Percentiles rank a stretch among this genome's conserved stretches.
These are phyloP conservation scores for Venturia pyrina DNA, from an alignment of 2,329 filamentous ascomycete species.

Conservation along the genomic window DNA sequence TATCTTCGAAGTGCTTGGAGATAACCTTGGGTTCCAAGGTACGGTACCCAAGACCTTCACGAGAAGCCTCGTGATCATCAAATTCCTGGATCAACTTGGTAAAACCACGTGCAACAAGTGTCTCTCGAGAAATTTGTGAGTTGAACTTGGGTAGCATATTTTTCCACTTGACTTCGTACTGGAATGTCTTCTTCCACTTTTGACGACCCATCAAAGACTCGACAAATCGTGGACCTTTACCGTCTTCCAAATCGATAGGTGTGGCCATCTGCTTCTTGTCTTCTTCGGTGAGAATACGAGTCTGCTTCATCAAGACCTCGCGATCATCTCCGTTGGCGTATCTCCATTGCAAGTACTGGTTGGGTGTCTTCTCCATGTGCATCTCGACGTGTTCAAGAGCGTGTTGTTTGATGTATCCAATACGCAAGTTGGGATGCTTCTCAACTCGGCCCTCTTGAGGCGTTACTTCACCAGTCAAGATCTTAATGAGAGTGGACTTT, in stretches of 20 bases:
- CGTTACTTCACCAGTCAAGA: slow-evolving; percentile 85
- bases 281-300: slow-evolving; percentile 73
- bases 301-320: slow-evolving; percentile 96
- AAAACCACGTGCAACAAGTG: slow-evolving; percentile 75
- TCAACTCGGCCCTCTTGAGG: slow-evolving; percentile 79
- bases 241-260: slow-evolving; percentile 73
- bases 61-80: slow-evolving; percentile 96
- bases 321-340: slow-evolving; percentile 96
- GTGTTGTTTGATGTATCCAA: slow-evolving; percentile 99
- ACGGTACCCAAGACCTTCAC: slow-evolving; percentile 94
- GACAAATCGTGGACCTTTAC: slow-evolving; percentile 64
- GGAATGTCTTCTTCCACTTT: slow-evolving; percentile 98
- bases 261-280: slow-evolving; percentile 91
- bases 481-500: slow-evolving; percentile 96
- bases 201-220: slow-evolving; percentile 90
- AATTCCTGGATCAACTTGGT: slow-evolving; percentile 94
- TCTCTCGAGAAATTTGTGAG: slow-evolving; percentile 86
- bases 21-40: slow-evolving; percentile 88
- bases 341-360: slow-evolving; percentile 97
- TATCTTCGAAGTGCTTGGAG: slow-evolving; percentile 94
- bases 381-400: slow-evolving; percentile 98
- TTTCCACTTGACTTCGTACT: slow-evolving; percentile 97
- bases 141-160: slow-evolving; percentile 86
- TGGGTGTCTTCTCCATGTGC: slow-evolving; percentile 98
- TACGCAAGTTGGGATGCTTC: slow-evolving; percentile 97